Conservation (phyloP, 1,284 basidiomycete genomes). For the Termitomyces sp. region DNA sequence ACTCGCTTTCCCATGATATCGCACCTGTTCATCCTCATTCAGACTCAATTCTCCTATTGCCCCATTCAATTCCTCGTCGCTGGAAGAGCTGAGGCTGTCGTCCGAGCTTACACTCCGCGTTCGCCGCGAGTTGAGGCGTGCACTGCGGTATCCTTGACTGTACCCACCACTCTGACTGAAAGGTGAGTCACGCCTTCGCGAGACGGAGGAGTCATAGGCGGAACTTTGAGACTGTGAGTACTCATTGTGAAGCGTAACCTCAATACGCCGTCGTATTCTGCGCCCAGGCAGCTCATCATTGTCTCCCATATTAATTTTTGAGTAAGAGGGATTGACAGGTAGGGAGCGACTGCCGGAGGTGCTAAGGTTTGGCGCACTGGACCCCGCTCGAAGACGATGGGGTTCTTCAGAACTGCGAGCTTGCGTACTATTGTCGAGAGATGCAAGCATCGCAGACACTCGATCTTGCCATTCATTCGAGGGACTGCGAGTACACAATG, state of each 20-base stretch:
- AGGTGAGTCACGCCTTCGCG: conserved; percentile 3
- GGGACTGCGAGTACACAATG: conserved; percentile 41
- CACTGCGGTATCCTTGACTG: background rate
- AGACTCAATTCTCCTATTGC: conserved; percentile 80
- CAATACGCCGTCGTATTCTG: conserved; percentile 18
- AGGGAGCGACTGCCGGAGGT: conserved; percentile 9
- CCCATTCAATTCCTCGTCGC: conserved; percentile 54
- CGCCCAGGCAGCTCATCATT: conserved; percentile 20
- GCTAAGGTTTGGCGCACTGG: conserved; percentile 10
- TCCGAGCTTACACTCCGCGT: conserved; percentile 27
- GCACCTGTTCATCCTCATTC: conserved; percentile 78
- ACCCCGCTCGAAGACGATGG: conserved; percentile 5
- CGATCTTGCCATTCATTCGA: conserved; percentile 78
- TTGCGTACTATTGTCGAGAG: conserved; percentile 10
- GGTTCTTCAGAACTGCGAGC: background rate
- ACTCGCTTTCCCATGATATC: conserved; percentile 76
- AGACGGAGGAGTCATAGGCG: conserved; percentile 3
- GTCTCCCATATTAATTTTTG: conserved; percentile 10
- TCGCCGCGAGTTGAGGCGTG: conserved; percentile 9
- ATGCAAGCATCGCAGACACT: conserved; percentile 44
- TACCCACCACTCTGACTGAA: background rate
- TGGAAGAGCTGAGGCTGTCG: conserved; percentile 34
- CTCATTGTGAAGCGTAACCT: background rate
- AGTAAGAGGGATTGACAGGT: conserved; percentile 17
- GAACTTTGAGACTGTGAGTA: conserved; percentile 3